These are phyloP conservation scores for Emmonsia crescens DNA, from an alignment of 2,329 filamentous ascomycete genomes.

Conservation along the genomic window DNA sequence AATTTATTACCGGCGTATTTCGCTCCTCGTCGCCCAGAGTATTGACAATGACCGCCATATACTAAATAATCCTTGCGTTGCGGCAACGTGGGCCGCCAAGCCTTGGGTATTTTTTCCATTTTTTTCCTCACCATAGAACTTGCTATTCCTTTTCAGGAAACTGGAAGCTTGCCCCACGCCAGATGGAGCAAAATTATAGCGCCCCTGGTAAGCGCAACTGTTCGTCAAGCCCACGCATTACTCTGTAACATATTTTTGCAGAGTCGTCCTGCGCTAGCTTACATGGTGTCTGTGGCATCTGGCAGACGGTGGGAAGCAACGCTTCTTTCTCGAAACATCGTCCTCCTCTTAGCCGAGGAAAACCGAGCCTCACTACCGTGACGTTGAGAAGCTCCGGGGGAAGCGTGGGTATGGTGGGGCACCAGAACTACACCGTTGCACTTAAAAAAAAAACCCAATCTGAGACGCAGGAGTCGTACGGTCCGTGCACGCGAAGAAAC, in stretches of 20 bases:
- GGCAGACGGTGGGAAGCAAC: not conserved
- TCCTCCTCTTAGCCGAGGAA: not conserved
- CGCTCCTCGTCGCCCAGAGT: not conserved
- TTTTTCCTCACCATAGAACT: too few species aligned
- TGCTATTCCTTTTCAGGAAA: not conserved
- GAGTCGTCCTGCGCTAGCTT: not conserved
- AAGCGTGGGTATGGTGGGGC: not conserved
- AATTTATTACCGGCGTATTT: not conserved
- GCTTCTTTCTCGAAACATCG: not conserved
- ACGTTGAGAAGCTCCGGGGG: not conserved
- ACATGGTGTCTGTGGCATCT: not conserved
- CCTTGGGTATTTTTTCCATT: too few species aligned
- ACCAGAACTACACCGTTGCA: not conserved
- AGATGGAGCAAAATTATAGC: not conserved
- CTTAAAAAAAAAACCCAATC: not conserved
- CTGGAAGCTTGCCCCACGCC: not conserved
- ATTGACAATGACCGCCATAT: too few species aligned
- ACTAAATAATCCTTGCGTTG: too few species aligned
- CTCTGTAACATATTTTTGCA: not conserved
- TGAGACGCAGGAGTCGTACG: not conserved
- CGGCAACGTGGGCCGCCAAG: too few species aligned
- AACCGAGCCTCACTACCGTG: not conserved
- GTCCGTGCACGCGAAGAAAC: not conserved
- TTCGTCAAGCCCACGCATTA: not conserved
- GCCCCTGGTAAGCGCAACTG: not conserved